Evolutionary conservation across 257 asterid species (phyloP).

Genomic region (Nicotiana tomentosiformis): DNA sequence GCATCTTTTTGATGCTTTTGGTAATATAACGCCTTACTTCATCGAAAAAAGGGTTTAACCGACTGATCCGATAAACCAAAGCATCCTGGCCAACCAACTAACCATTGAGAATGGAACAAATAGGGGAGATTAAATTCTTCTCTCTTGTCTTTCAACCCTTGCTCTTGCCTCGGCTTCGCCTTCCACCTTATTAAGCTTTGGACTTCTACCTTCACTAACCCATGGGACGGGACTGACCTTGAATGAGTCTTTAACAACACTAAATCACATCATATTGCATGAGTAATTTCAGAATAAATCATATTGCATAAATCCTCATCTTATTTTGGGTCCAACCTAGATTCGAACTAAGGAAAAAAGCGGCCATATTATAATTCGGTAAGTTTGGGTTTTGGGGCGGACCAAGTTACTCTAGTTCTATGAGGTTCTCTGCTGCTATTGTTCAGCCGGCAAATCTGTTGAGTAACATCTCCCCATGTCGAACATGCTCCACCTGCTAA

Average conservation of each 20-base stretch:
- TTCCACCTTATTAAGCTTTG: no score
- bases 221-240: not conserved
- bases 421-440: not conserved
- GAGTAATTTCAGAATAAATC: not conserved
- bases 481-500: not conserved
- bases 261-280: not conserved
- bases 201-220: no score
- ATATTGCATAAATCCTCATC: not conserved
- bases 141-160: no score
- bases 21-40: no score
- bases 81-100: no score
- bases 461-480: not conserved
- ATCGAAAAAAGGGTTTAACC: no score
- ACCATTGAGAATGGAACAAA: no score
- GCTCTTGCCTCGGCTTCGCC: no score
- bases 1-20: no score
- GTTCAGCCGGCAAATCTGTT: not conserved
- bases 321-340: constrained; percentile 1
- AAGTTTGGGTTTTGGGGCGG: not conserved
- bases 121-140: no score
- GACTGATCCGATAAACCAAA: no score
- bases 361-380: not conserved
- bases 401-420: not conserved
- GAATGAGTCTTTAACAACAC: not conserved
- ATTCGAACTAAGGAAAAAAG: not conserved